Base-by-base conservation (phyloP, 2,329 filamentous ascomycete genomes). In the Tolypocladium amazonense region DNA sequence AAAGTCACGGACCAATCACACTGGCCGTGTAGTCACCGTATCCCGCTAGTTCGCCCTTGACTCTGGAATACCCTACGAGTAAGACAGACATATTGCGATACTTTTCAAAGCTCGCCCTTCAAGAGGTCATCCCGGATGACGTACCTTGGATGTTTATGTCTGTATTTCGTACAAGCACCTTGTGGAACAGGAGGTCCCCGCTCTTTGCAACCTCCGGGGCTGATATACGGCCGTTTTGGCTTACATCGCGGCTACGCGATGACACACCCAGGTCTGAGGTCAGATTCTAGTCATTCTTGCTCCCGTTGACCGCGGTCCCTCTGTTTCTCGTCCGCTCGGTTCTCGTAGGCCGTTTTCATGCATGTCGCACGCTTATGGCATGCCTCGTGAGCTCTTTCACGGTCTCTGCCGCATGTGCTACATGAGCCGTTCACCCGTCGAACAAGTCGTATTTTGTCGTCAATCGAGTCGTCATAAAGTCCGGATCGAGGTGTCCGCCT, bases 281-380 rank as follows among this genome's bases (percentile, higher is more conserved):
- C 56, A 57, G 56, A 45, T 47, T 57, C 27, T 35, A 35, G 56
- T 35, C 50, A 35, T n/a, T 35, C 18, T 35, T 53, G 50, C 20
- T n/a, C 30, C 27, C 6, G 18, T 53, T 35, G 47, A 33, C 15
- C 14, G 9, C 30, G 11, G 47, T 30, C 27, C 35, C 35, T 30
- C 30, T 35, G 50, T n/a, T 53, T 35, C 27, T n/a, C 8, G 30
- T 9, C 18, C 27, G 7, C 50, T 35, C 39, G n/a, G 39, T 43
- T 9, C 39, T 30, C 4, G 47, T 18, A 14, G 50, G 27, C 9
- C 23, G 15, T 54, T 18, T 30, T 30, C 20, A 58, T 55, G 57
- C 57, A 58, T 38, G 57, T 58, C 57, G 57, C 57, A 55, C 57
- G 27, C 47, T 43, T 8, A n/a, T 25, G 27, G 57, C 50, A 39